Evolutionary conservation across 352 stramenopile genomes (phyloP), one percentile per base, ranked within the genome.

Genomic region (Pythium monospermum): DNA sequence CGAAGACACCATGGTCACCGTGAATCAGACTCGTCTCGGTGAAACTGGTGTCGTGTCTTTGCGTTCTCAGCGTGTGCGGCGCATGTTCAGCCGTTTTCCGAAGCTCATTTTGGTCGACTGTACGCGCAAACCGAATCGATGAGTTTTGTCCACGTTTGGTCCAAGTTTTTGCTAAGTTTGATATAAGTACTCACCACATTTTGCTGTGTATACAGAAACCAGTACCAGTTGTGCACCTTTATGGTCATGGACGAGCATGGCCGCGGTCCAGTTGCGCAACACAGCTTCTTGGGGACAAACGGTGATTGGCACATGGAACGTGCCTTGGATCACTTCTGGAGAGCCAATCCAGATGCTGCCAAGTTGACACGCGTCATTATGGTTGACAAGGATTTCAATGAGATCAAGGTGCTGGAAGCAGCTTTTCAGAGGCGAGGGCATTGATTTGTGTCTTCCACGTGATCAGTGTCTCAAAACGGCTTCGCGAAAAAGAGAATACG

Each of bases 341-440:
- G 49, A 0, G 42, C 48, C 0, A 23, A 71, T 18, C 39, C 58
- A 3, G 53, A 59, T 3, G 2, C 23, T 1, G 3, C 15, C 0
- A 35, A 61, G 21, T 30, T 59, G 13, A 3, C 67, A 5, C 3
- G 53, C 5, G 54, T 65, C 2, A 53, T 71, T 4, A 58, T 71
- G 11, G 53, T 64, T 0, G 53, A 71, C 47, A 68, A 71, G 41
- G 45, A 71, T 28, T 32, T 69, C 18, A 61, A 63, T 8, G 61
- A 66, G 46, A 66, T 69, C 39, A 22, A 39, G 16, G 37, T 68
- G 2, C 12, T 71, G 12, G n/a, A 57, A 23, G 4, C 0, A 1
- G 15, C 18, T 68, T 65, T 32, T 50, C 23, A 0, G 16, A 54
- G 15, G 55, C 44, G 10, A 46, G 51, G 1, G 30, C 66, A 1